These are phyloP conservation scores for Fragaria vesca DNA, from an alignment of 306 rosid genomes.

Conservation along the genomic window DNA sequence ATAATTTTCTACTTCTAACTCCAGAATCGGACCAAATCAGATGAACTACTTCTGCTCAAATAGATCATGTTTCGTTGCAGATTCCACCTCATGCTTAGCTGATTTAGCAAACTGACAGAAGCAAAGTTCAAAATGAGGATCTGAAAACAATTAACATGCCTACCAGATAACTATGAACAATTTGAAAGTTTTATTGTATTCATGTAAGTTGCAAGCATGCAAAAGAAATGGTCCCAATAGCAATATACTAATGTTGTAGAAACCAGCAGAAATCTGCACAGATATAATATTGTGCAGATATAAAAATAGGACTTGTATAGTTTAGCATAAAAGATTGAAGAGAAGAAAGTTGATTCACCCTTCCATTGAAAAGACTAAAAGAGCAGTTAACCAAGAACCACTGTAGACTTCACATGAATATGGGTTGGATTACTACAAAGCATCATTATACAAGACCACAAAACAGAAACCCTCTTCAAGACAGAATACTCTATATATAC, in stretches of 20 bases:
- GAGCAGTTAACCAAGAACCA: not conserved
- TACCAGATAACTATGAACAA: not conserved
- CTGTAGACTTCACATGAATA: not conserved
- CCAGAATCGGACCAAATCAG: not conserved
- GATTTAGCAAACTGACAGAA: not conserved
- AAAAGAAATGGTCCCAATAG: not conserved
- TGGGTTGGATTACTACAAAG: not conserved
- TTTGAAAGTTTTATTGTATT: not conserved
- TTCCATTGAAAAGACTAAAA: not conserved
- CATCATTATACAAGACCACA: not conserved
- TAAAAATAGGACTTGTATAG: not conserved
- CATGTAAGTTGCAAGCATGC: not conserved
- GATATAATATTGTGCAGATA: not conserved
- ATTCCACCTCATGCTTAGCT: not conserved
- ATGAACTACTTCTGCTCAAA: not conserved
- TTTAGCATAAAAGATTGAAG: not conserved
- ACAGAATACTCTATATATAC: constrained; percentile 9
- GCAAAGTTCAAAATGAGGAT: not conserved
- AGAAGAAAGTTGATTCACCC: not conserved
- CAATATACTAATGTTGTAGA: not conserved
- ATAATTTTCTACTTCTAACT: not conserved
- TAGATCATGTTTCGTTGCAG: not conserved
- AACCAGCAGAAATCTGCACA: not conserved
- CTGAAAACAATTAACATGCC: not conserved
- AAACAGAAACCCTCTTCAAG: not conserved